Percentiles rank a stretch among this genome's conserved stretches.
phyloP scores from a whole-genome alignment of 129 eudicot species.

The Pittosporum tobira region DNA sequence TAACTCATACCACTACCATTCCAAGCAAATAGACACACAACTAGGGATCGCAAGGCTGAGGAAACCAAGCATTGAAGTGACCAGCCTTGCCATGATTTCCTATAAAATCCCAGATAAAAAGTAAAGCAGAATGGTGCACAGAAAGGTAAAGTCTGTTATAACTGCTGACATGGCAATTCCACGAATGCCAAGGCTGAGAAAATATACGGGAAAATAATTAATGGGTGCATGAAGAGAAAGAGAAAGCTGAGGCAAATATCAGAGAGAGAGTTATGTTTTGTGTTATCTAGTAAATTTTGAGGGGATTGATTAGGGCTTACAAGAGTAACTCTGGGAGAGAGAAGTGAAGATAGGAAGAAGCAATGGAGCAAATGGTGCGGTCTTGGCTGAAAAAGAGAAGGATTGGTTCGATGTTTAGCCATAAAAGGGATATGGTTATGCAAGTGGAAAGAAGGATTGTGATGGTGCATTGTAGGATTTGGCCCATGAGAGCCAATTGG shows the following conservation, averaged over 20 bases:
- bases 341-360: slow-evolving; percentile 40
- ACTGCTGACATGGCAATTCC: slow-evolving; percentile 49
- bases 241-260: slow-evolving; percentile 34
- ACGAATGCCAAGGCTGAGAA: slow-evolving; percentile 38
- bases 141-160: slow-evolving; percentile 33
- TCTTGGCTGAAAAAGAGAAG: slow-evolving; percentile 48
- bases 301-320: slow-evolving; percentile 52
- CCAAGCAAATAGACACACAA: slow-evolving; percentile 63
- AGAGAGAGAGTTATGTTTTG: slow-evolving; percentile 53
- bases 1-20: slow-evolving; percentile 91
- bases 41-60: slow-evolving; percentile 54
- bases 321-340: slow-evolving; percentile 53
- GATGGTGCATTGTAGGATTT: slow-evolving; percentile 56
- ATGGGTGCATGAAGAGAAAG: slow-evolving; percentile 46
- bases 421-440: slow-evolving; percentile 55
- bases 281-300: slow-evolving; percentile 46
- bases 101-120: slow-evolving; percentile 27
- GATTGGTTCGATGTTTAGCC: slow-evolving; percentile 55
- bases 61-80: slow-evolving; percentile 31
- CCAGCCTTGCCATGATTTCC: slow-evolving; percentile 33
- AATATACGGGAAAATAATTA: slow-evolving; percentile 34
- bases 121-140: slow-evolving; percentile 18
- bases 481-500: slow-evolving; percentile 44
- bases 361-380: slow-evolving; percentile 35
- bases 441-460: slow-evolving; percentile 36